phyloP scores from a whole-genome alignment of 176 grass and related monocot species.

The Otatea glauca region DNA sequence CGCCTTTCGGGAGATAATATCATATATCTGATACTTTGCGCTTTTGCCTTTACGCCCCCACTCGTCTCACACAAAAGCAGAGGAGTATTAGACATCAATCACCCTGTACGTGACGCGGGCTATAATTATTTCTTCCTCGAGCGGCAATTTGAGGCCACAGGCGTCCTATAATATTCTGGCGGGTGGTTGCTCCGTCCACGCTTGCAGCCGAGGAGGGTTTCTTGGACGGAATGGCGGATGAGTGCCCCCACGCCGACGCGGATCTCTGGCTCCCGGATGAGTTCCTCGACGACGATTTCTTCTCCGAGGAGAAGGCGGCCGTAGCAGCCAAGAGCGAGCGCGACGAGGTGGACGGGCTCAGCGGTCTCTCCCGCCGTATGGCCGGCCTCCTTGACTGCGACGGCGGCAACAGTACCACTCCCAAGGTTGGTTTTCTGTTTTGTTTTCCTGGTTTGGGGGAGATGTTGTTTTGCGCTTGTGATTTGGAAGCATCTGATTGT shows the following conservation, averaged over 20 bases:
- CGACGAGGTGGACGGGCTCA: slow-evolving; percentile 61
- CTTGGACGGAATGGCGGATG: slow-evolving; percentile 52
- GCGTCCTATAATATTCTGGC: slow-evolving; percentile 50
- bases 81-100: not conserved
- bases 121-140: slow-evolving; percentile 67
- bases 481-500: slow-evolving; percentile 1
- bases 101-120: slow-evolving; percentile 36
- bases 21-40: not conserved
- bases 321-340: slow-evolving; percentile 48
- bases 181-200: slow-evolving; percentile 22
- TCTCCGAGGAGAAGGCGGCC: slow-evolving; percentile 53
- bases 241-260: not conserved
- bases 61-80: slow-evolving; percentile 3
- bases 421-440: slow-evolving; percentile 42
- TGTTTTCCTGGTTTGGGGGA: not conserved
- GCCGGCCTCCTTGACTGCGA: slow-evolving; percentile 32
- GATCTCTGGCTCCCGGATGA: slow-evolving; percentile 72
- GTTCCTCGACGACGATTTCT: slow-evolving; percentile 77
- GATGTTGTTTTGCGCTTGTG: not conserved
- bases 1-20: slow-evolving; percentile 8
- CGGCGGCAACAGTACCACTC: not conserved
- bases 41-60: not conserved
- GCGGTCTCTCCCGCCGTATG: slow-evolving; percentile 17
- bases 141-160: slow-evolving; percentile 56
- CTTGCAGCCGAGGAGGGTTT: not conserved